Conservation (phyloP, 2,329 filamentous ascomycete species). For the Calonectria pseudoreteaudii region DNA sequence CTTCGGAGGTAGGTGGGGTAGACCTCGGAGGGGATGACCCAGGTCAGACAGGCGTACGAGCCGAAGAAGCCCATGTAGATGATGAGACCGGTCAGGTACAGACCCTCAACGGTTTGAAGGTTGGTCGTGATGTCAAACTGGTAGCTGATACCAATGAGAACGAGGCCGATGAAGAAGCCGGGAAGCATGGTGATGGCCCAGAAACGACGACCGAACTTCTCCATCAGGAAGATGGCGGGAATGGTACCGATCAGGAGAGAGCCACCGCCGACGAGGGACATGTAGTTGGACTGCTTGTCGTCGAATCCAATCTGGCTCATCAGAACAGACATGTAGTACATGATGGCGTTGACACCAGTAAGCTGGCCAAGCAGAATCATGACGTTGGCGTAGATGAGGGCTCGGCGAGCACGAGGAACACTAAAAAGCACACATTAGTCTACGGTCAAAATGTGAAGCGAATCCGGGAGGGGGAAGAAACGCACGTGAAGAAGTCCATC, state of each 20-base stretch:
- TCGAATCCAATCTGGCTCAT: constrained; percentile 78
- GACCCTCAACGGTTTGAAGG: constrained; percentile 62
- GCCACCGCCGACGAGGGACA: constrained; percentile 79
- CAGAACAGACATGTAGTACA: constrained; percentile 78
- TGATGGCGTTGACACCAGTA: constrained; percentile 76
- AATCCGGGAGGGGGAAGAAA: no score
- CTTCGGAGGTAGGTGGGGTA: constrained; percentile 79
- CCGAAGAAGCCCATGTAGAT: constrained; percentile 78
- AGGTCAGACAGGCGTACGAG: constrained; percentile 72
- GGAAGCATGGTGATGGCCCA: constrained; percentile 80
- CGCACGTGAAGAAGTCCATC: constrained; percentile 76
- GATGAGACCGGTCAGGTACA: constrained; percentile 76
- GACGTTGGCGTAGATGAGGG: constrained; percentile 75
- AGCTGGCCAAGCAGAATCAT: constrained; percentile 79
- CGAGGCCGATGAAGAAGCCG: constrained; percentile 76
- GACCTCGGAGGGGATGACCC: constrained; percentile 76
- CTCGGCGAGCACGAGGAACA: constrained; percentile 73
- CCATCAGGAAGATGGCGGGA: constrained; percentile 77
- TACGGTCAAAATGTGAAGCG: no score
- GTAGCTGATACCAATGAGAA: constrained; percentile 75
- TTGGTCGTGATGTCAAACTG: constrained; percentile 62
- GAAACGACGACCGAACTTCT: constrained; percentile 78
- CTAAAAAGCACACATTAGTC: no score
- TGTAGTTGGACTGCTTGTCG: constrained; percentile 73
- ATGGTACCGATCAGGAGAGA: constrained; percentile 75